Base-by-base conservation (phyloP, 2,329 filamentous ascomycete species). In the Apiospora hydei region DNA sequence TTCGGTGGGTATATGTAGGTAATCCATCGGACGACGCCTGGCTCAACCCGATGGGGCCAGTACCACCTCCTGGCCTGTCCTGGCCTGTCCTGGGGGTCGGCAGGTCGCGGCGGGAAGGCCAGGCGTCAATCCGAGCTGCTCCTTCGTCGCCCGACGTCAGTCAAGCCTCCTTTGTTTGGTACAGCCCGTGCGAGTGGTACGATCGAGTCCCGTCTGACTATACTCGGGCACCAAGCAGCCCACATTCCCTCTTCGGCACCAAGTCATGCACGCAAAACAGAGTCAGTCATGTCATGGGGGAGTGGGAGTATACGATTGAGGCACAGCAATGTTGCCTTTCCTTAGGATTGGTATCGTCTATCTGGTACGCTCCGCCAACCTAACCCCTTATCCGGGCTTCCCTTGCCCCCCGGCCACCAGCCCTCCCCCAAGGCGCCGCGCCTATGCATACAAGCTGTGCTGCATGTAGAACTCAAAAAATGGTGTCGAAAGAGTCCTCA, bases 11-110 rank as follows among this genome's bases (percentile, higher is more conserved):
- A 41, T 64, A 41, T 64, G 18, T 64, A 64, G n/a, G 57, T 64
- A 64, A 64, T 41, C 57, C 57, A 64, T 64, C 57, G 57, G 18
- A 41, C 57, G 57, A 64, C 21, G 38, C 57, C n/a, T 64, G 57
- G 57, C 34, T 16, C 30, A n/a, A 38, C 51, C 16, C 18, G 51
- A 57, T 57, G 26, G 51, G 26, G 51, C 8, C 51, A 34, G 18
- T 57, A 57, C 53, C 53, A 61, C 53, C 53, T 38, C 53, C 10
- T 61, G 53, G 26, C 2, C 26, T 30, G 26, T 30, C 26, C 26
- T 30, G 26, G 26, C 26, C 26, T 30, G 26, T 30, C 26, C 26
- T 30, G 53, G 30, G 53, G 18, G 26, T 57, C 26, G 51, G 51
- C 4, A 30, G 47, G 26, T 53, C 49, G 49, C n/a, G n/a, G 49